Conservation (phyloP, 2,329 filamentous ascomycete genomes). For the Sordariomycetes sp. region DNA sequence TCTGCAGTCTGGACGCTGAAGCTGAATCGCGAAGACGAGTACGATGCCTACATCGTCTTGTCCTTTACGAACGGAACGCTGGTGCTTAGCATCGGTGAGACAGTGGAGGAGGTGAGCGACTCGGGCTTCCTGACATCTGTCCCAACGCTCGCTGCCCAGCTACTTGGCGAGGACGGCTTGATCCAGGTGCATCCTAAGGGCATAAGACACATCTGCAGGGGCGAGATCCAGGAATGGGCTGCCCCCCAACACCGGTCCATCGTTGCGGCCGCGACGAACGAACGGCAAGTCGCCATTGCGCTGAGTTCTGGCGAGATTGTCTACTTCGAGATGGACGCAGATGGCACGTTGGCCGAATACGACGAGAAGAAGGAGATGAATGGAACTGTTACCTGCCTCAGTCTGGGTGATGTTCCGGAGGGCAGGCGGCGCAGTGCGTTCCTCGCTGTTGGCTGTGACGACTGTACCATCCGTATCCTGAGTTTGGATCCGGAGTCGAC, state of each 20-base stretch:
- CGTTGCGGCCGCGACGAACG: constrained; percentile 85
- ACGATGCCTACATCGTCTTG: constrained; percentile 90
- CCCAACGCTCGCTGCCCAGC: constrained; percentile 81
- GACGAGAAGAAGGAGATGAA: constrained; percentile 93
- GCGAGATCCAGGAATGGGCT: constrained; percentile 82
- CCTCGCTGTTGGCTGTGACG: constrained; percentile 90
- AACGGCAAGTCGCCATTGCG: constrained; percentile 83
- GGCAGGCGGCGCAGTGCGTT: constrained; percentile 83
- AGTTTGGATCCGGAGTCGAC: constrained; percentile 84
- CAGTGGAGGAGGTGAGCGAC: constrained; percentile 88
- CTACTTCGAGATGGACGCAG: constrained; percentile 93
- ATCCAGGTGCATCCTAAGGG: constrained; percentile 95
- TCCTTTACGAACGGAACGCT: constrained; percentile 84
- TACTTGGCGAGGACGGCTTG: constrained; percentile 83
- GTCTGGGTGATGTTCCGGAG: constrained; percentile 82
- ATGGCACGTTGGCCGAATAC: constrained; percentile 84
- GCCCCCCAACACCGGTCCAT: constrained; percentile 90
- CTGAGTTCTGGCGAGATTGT: constrained; percentile 93
- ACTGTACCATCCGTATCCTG: constrained; percentile 86
- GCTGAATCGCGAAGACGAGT: constrained; percentile 65
- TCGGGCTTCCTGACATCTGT: constrained; percentile 84
- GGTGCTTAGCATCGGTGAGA: constrained; percentile 90
- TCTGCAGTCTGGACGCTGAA: constrained; percentile 94
- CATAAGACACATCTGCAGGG: constrained; percentile 74
- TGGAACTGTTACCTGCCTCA: constrained; percentile 89